A percentile compares a stretch with the other conserved stretches of the same genome.
Conservation (phyloP, 148 eudicot genomes). For the Rhododendron vialii region DNA sequence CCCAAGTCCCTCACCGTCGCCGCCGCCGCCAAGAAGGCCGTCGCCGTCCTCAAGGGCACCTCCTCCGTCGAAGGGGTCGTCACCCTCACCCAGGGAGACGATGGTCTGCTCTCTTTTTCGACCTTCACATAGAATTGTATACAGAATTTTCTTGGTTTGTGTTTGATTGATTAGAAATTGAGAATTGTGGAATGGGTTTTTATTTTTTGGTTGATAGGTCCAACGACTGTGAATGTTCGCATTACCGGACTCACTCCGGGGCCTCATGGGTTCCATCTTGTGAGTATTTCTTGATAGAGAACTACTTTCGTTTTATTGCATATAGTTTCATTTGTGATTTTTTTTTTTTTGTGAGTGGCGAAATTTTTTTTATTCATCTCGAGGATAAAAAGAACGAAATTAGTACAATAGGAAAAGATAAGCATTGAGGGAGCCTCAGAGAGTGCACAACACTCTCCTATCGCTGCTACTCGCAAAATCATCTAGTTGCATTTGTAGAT, state of each 20-base stretch:
- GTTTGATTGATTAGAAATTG: not conserved
- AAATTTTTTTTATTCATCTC: too few species aligned
- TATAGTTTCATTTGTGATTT: not conserved
- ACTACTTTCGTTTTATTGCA: not conserved
- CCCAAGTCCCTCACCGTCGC: constrained; percentile 47
- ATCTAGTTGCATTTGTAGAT: not conserved
- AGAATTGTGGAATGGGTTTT: constrained; percentile 20
- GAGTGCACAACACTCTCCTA: not conserved
- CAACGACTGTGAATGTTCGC: constrained; percentile 81
- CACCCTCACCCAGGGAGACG: constrained; percentile 67
- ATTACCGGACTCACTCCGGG: not conserved
- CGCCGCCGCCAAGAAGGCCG: constrained; percentile 43
- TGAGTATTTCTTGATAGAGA: not conserved
- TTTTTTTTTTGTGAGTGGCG: too few species aligned
- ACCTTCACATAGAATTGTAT: not conserved
- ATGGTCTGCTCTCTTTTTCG: constrained; percentile 28
- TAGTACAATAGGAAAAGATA: not conserved
- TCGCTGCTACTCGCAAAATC: not conserved
- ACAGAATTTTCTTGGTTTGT: not conserved
- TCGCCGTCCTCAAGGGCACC: constrained; percentile 79
- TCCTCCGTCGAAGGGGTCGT: constrained; percentile 84
- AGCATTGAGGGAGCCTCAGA: not conserved
- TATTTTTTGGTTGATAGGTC: constrained; percentile 35
- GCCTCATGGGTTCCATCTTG: not conserved
- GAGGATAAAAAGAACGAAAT: too few species aligned